These are phyloP conservation scores for Yamadazyma blattariae DNA, from an alignment of 1,139 yeast species.

Conservation along the genomic window DNA sequence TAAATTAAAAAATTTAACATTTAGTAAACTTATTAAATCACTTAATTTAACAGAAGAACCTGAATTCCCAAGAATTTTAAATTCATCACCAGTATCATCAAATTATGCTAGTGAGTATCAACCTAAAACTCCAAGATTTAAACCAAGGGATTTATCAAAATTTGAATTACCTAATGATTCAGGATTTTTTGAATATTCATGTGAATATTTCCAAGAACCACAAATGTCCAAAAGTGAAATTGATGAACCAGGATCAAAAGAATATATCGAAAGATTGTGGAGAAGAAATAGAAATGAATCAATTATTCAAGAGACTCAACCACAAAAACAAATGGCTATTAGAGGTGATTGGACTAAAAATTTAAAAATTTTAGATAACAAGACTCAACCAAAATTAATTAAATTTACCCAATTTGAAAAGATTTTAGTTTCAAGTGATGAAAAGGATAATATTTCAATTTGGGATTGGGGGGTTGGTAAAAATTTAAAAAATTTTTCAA, in stretches of 20 bases:
- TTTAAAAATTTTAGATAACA: conserved; percentile 62
- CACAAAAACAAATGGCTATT: conserved; percentile 79
- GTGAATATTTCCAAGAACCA: conserved; percentile 95
- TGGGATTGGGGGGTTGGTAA: conserved; percentile 81
- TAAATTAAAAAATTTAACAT: conserved; percentile 36
- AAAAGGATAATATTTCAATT: conserved; percentile 76
- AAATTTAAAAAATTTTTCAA: conserved; percentile 67
- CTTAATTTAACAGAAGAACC: conserved; percentile 43
- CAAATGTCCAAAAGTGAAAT: conserved; percentile 84
- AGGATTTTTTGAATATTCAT: conserved; percentile 81
- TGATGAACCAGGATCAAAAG: conserved; percentile 92
- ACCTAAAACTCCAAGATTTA: conserved; percentile 55
- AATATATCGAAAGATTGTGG: conserved; percentile 83
- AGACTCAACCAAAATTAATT: conserved; percentile 74
- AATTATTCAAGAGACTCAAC: conserved; percentile 85
- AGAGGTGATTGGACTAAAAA: conserved; percentile 83
- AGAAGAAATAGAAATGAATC: conserved; percentile 84
- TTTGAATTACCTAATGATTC: conserved; percentile 64
- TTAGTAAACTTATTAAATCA: conserved; percentile 42
- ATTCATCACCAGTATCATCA: conserved; percentile 41
- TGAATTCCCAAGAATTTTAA: conserved; percentile 36
- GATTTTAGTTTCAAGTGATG: conserved; percentile 77
- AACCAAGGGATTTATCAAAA: conserved; percentile 29
- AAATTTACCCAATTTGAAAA: conserved; percentile 90
- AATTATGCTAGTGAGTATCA: conserved; percentile 48